Conservation (phyloP, 1,284 basidiomycete species). For the Jaminaea rosea region DNA sequence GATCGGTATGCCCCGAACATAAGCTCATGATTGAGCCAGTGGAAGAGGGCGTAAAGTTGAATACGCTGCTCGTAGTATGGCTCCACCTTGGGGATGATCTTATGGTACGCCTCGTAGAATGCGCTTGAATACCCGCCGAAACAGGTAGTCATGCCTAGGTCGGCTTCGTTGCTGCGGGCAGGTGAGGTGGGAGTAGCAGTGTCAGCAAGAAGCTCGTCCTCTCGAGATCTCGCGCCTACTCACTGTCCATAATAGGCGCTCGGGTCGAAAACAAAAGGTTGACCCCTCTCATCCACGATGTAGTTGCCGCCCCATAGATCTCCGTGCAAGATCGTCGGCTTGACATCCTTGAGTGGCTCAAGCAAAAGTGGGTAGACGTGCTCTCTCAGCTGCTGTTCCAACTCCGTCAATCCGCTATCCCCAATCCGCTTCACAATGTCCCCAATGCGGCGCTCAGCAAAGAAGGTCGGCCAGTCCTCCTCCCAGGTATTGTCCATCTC, state of each 20-base stretch:
- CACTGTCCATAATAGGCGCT: constrained; percentile 75
- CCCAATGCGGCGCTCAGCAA: constrained; percentile 11
- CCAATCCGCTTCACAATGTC: constrained; percentile 9
- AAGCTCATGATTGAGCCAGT: constrained; percentile 63
- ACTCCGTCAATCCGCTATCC: constrained; percentile 6
- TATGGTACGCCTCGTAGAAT: constrained; percentile 68
- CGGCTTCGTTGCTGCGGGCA: constrained; percentile 75
- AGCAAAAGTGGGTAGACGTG: constrained; percentile 71
- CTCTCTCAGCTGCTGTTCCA: constrained; percentile 10
- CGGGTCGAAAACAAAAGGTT: constrained; percentile 65
- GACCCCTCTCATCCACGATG: constrained; percentile 51
- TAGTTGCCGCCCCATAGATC: constrained; percentile 62
- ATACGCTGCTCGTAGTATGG: constrained; percentile 65
- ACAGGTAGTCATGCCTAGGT: constrained; percentile 71
- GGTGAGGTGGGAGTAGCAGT: too few relatives aligned
- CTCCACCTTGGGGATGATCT: constrained; percentile 59
- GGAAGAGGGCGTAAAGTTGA: constrained; percentile 68
- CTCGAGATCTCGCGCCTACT: too few relatives aligned
- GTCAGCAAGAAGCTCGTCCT: neutral
- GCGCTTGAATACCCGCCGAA: constrained; percentile 65
- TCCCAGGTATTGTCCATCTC: constrained; percentile 16
- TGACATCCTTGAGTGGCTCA: constrained; percentile 53
- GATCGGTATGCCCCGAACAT: too few relatives aligned
- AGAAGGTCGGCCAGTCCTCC: constrained; percentile 9
- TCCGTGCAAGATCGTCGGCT: constrained; percentile 72